These are phyloP conservation scores for Closterium sp. DNA, from an alignment of 139 green algal species.

Conservation along the genomic window DNA sequence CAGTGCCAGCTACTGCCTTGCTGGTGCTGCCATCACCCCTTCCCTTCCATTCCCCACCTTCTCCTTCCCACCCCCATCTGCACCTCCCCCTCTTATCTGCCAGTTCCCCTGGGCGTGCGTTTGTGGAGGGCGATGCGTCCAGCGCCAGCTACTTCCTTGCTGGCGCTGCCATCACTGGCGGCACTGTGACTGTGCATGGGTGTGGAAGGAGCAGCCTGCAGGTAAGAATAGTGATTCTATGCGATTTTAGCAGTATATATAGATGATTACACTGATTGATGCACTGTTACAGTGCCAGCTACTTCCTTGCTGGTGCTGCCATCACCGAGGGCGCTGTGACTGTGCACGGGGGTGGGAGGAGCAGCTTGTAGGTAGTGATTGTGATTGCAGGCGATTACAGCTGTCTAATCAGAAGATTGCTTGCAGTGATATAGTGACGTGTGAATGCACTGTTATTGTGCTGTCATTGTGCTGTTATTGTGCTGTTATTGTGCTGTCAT, in stretches of 20 bases:
- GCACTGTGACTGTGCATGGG: slow-evolving; percentile 86
- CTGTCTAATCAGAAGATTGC: too few relatives aligned
- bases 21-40: slow-evolving; percentile 83
- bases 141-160: slow-evolving; percentile 60
- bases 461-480: too few relatives aligned
- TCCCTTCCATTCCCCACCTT: neutral
- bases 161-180: slow-evolving; percentile 87
- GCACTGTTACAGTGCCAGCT: too few relatives aligned
- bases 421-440: too few relatives aligned
- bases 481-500: too few relatives aligned
- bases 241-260: too few relatives aligned
- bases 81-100: neutral
- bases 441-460: too few relatives aligned
- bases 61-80: neutral
- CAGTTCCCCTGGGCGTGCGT: slow-evolving; percentile 68
- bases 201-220: slow-evolving; percentile 90
- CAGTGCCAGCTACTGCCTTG: slow-evolving; percentile 84
- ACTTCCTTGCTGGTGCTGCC: slow-evolving; percentile 80
- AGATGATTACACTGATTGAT: too few relatives aligned
- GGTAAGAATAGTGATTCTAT: slow-evolving; percentile 2
- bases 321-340: slow-evolving; percentile 86
- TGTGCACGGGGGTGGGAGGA: slow-evolving; percentile 90
- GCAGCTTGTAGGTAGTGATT: slow-evolving; percentile 74
- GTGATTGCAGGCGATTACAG: too few relatives aligned
- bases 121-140: slow-evolving; percentile 92